phyloP scores from a whole-genome alignment of 305 asterid genomes.

The Ilex paraguariensis region DNA sequence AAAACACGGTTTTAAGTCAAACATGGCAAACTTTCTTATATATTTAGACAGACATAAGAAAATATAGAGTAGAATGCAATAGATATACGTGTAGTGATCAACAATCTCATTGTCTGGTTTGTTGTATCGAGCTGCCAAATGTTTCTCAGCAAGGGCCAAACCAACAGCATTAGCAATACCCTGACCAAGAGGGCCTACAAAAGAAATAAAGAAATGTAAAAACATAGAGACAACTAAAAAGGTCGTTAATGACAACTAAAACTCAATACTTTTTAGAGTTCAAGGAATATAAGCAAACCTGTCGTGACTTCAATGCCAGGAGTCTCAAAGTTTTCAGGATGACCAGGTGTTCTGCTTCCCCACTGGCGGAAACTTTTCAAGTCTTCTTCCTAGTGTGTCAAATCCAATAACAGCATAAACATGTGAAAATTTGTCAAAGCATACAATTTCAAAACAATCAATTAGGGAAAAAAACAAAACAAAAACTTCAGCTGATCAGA shows the following conservation, averaged over 20 bases:
- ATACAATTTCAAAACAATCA: neutral
- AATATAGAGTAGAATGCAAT: no score
- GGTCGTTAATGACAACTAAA: no score
- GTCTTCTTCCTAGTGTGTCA: constrained; percentile 23
- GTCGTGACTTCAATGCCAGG: constrained; percentile 55
- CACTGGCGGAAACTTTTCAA: constrained; percentile 35
- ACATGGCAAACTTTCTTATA: no score
- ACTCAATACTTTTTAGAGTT: no score
- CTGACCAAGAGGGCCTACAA: constrained; percentile 53
- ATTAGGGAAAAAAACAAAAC: neutral
- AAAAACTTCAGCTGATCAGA: neutral
- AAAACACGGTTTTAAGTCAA: no score
- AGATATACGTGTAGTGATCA: constrained; percentile 42
- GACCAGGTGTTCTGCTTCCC: constrained; percentile 50
- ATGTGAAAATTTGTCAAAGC: neutral
- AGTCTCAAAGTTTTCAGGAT: constrained; percentile 43
- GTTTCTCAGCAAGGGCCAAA: constrained; percentile 50
- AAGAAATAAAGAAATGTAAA: no score
- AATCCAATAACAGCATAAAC: neutral
- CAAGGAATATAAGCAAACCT: constrained; percentile 20
- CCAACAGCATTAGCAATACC: constrained; percentile 60
- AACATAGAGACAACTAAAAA: no score
- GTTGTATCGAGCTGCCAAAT: constrained; percentile 46
- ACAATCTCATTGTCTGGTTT: constrained; percentile 39
- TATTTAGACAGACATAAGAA: no score